Conservation (phyloP, 2,329 filamentous ascomycete genomes). For the Amesomyces nigricolor region DNA sequence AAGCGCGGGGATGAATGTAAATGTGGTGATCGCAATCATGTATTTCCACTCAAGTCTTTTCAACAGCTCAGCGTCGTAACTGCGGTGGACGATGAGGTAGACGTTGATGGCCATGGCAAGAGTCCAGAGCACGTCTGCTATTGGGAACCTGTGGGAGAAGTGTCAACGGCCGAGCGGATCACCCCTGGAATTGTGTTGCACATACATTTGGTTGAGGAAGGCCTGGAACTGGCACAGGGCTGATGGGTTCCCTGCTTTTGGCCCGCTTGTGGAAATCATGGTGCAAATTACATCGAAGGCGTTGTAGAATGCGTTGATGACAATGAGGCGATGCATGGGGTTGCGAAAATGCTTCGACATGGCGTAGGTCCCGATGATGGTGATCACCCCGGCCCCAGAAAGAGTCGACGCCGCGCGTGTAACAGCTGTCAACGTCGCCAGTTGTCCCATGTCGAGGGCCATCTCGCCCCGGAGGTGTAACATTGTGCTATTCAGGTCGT, state of each 20-base stretch:
- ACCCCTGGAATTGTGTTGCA: background rate
- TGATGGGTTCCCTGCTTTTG: conserved; percentile 30
- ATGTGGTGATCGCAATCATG: conserved; percentile 26
- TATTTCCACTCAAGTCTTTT: conserved; percentile 32
- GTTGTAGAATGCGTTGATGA: conserved; percentile 36
- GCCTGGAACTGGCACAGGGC: conserved; percentile 35
- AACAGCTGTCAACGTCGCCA: conserved; percentile 26
- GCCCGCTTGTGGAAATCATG: conserved; percentile 36
- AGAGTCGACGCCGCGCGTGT: conserved; percentile 31
- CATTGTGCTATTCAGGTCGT: background rate
- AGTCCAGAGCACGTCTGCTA: conserved; percentile 36
- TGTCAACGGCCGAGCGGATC: background rate
- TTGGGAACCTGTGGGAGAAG: conserved; percentile 30
- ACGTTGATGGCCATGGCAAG: conserved; percentile 35
- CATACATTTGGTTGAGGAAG: conserved; percentile 35
- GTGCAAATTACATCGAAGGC: conserved; percentile 35
- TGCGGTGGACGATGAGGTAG: conserved; percentile 34
- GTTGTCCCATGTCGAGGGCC: conserved; percentile 23
- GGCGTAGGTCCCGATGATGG: conserved; percentile 32
- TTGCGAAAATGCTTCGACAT: conserved; percentile 33
- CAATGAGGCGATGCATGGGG: conserved; percentile 36
- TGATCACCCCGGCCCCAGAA: conserved; percentile 32
- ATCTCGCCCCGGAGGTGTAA: conserved; percentile 6
- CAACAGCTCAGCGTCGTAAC: conserved; percentile 30
- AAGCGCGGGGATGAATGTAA: conserved; percentile 33